A percentile compares a stretch with the other conserved stretches of the same genome.
phyloP scores from a whole-genome alignment of 2,329 filamentous ascomycete genomes.

The Aspergillus udagawae region DNA sequence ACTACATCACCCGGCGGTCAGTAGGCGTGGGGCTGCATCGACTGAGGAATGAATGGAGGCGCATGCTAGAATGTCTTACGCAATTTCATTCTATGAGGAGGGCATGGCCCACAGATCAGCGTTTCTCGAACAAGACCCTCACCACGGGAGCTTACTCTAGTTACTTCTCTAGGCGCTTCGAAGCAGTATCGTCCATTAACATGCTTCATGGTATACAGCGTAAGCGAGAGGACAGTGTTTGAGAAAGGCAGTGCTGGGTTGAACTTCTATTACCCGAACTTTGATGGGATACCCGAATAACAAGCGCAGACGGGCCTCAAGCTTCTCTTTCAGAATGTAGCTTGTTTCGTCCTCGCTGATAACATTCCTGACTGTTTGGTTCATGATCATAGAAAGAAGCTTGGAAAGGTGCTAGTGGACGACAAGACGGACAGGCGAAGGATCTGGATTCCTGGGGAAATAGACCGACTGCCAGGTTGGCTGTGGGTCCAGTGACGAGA shows the following conservation, averaged over 20 bases:
- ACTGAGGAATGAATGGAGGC: too few relatives aligned
- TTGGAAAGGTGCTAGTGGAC: too few relatives aligned
- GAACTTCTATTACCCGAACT: slow-evolving; percentile 4
- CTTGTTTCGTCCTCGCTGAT: slow-evolving; percentile 3
- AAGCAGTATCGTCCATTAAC: slow-evolving; percentile 9
- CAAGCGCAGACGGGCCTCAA: slow-evolving; percentile 4
- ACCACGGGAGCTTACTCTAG: not conserved
- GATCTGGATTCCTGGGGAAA: too few relatives aligned
- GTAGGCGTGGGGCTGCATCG: too few relatives aligned
- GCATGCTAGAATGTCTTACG: too few relatives aligned
- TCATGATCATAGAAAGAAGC: not conserved
- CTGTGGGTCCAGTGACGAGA: too few relatives aligned
- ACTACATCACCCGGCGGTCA: too few relatives aligned
- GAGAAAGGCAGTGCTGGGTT: not conserved
- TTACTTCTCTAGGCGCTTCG: slow-evolving; percentile 8
- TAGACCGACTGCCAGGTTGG: too few relatives aligned
- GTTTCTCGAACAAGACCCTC: too few relatives aligned
- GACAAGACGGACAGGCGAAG: too few relatives aligned
- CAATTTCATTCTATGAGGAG: too few relatives aligned
- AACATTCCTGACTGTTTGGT: slow-evolving; percentile 1
- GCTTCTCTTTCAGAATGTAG: slow-evolving; percentile 9
- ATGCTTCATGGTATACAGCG: slow-evolving; percentile 3
- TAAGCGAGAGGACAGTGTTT: not conserved
- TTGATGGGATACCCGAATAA: slow-evolving; percentile 6
- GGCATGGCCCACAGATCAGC: too few relatives aligned